phyloP scores from a whole-genome alignment of 202 grass and related monocot genomes.

The Musa balbisiana region DNA sequence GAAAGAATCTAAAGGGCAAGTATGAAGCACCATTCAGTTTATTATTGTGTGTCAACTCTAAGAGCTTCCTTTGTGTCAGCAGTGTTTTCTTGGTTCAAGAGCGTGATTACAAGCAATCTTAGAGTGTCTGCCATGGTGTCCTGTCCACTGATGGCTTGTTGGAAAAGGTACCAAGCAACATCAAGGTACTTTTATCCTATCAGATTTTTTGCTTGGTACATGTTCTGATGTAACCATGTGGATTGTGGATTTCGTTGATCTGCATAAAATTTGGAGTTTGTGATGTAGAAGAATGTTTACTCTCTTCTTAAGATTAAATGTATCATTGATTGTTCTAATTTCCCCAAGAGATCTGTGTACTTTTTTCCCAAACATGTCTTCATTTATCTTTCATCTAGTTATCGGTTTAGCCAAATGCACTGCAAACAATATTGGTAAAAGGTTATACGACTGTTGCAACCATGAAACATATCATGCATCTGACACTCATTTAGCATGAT shows the following conservation, averaged over 20 bases:
- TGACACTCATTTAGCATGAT: no score
- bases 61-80: not conserved
- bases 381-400: no score
- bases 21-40: not conserved
- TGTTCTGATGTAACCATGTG: not conserved
- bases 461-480: no score
- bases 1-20: no score
- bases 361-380: not conserved
- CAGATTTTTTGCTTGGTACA: not conserved
- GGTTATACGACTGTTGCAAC: no score
- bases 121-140: not conserved
- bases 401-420: no score
- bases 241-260: not conserved
- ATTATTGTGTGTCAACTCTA: not conserved
- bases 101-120: not conserved
- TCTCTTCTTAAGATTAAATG: not conserved
- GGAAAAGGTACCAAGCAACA: not conserved
- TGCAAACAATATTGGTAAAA: no score
- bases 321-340: not conserved
- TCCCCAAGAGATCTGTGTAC: not conserved
- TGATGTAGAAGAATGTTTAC: not conserved
- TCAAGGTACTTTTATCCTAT: not conserved
- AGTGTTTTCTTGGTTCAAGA: not conserved
- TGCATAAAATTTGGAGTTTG: not conserved
- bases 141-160: not conserved